phyloP scores from a whole-genome alignment of 306 rosid species.

The Dalbergia cochinchinensis region DNA sequence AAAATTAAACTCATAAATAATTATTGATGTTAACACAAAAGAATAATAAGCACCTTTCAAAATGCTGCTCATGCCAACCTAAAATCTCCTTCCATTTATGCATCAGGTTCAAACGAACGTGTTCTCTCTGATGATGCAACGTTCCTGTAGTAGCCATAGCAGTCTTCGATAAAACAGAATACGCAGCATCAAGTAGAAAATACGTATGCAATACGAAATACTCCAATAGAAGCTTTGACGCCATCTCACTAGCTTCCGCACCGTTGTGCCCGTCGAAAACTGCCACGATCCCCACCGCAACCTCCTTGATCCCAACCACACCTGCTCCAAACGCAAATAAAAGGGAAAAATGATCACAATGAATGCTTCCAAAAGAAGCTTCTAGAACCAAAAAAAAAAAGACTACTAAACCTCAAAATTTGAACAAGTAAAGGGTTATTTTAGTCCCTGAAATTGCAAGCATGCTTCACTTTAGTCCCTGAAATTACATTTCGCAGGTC shows the following conservation, averaged over 20 bases:
- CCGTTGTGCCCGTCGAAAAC: conserved; percentile 98
- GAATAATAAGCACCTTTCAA: conserved; percentile 62
- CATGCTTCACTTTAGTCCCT: too few relatives aligned
- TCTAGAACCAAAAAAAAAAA: conserved; percentile 25
- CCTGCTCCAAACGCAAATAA: conserved; percentile 58
- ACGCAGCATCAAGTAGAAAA: conserved; percentile 91
- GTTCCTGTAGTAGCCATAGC: conserved; percentile 51
- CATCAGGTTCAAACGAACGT: conserved; percentile 44
- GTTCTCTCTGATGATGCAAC: conserved; percentile 54
- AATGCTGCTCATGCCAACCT: conserved; percentile 58
- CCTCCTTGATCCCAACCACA: conserved; percentile 72
- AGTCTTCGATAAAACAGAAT: conserved; percentile 63
- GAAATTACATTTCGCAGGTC: too few relatives aligned
- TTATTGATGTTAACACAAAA: not conserved
- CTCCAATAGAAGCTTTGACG: conserved; percentile 86
- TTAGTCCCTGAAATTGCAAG: too few relatives aligned
- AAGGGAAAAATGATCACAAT: conserved; percentile 5
- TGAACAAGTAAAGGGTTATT: too few relatives aligned
- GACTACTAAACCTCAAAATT: not conserved
- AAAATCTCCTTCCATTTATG: conserved; percentile 67
- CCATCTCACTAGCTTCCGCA: conserved; percentile 95
- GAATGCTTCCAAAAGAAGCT: conserved; percentile 10
- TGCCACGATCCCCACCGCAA: conserved; percentile 81
- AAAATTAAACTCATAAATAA: not conserved
- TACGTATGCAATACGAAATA: conserved; percentile 89